Evolutionary conservation across 305 asterid species (phyloP), one percentile per base, ranked within the genome.

Genomic region (Withania somnifera): DNA sequence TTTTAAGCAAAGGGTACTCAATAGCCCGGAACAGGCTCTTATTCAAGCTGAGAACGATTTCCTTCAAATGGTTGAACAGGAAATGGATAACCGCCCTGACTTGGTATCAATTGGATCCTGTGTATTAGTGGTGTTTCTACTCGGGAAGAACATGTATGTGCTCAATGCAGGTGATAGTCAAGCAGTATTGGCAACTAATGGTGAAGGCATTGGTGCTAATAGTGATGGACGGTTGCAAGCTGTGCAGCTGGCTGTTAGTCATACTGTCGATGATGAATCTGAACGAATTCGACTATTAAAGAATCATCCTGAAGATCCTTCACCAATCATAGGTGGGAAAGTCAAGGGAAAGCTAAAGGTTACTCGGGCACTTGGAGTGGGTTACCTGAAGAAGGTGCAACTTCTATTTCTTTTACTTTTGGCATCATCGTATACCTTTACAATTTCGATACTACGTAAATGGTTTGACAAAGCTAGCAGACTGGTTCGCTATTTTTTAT

Each of bases 61-160:
- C 84, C 91, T 95, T 42, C 90, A 87, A 88, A 94, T 92, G 99
- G 98, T 95, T 60, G 99, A 95, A 61, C 95, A 87, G 7, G 99
- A 95, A 92, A 95, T 94, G 99, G 98, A 96, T 40, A 96, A 92
- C 24, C 96, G 99, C 3, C 99, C 98, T 9, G 97, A 96, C 88
- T 82, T 96, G 57, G 99, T 94, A 6, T 92, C 97, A 0, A 87
- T 96, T 58, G 99, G 99, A 40, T 93, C 98, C 83, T 94, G 99
- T 52, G 98, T 94, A 7, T 85, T 94, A 75, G 88, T 92, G 80
- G 91, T 81, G 68, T 89, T 94, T 64, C 91, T 96, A 64, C 92
- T 89, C 14, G 99, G 98, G 83, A 93, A 92, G 56, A 89, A 92
- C 84, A 84, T 96, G 88, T 94, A 96, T 81, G 83, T 94, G 88